phyloP scores from a whole-genome alignment of 768 basidiomycete genomes.

The Xanthoconium stramineum region DNA sequence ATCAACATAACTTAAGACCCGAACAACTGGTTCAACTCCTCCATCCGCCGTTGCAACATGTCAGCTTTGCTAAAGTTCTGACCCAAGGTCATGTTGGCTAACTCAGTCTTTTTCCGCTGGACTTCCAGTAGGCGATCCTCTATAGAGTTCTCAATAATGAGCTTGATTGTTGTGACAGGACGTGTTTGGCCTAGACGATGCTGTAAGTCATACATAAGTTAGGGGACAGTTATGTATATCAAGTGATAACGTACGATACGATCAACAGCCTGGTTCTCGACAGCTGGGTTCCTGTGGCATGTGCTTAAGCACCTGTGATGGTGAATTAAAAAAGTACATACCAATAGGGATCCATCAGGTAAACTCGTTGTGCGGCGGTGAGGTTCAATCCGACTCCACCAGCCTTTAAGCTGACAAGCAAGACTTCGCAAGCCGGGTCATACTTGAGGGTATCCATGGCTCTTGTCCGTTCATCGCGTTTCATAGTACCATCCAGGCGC shows the following conservation, averaged over 20 bases:
- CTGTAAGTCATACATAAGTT: constrained; percentile 36
- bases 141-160: constrained; percentile 93
- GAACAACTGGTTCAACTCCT: constrained; percentile 81
- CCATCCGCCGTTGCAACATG: constrained; percentile 80
- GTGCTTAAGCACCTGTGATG: not conserved
- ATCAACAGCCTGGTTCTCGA: constrained; percentile 97
- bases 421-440: constrained; percentile 88
- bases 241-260: constrained; percentile 68
- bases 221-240: not conserved
- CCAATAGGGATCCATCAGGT: constrained; percentile 98
- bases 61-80: constrained; percentile 86
- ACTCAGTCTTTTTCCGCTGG: constrained; percentile 89
- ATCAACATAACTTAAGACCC: constrained; percentile 37
- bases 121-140: constrained; percentile 91
- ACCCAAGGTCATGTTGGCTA: constrained; percentile 93
- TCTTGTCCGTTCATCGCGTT: constrained; percentile 84
- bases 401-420: constrained; percentile 93
- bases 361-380: constrained; percentile 90
- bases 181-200: constrained; percentile 95
- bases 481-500: constrained; percentile 97
- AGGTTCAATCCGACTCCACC: constrained; percentile 97
- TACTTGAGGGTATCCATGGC: constrained; percentile 92
- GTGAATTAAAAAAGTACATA: constrained; percentile 25
- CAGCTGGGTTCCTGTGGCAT: constrained; percentile 81
- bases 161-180: constrained; percentile 87